Base-by-base conservation (phyloP, 176 grass and related monocot genomes). In the Oryza nivara region DNA sequence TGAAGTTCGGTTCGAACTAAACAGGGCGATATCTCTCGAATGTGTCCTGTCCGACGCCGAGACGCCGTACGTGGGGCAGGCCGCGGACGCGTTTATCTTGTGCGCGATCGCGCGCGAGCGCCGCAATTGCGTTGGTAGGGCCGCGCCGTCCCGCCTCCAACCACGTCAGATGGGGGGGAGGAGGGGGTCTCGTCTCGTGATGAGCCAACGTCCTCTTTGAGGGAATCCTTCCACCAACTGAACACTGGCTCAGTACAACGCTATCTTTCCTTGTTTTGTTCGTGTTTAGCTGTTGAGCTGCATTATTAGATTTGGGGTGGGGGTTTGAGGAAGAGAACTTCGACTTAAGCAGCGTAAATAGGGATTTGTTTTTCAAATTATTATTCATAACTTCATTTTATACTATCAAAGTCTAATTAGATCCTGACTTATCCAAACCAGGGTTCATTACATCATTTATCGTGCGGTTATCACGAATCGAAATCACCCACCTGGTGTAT, bases 161-260 rank as follows among this genome's bases (percentile, higher is more conserved):
- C 58, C 58, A 63, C n/a, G 9, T 23, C n/a, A 63, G 58, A 23
- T 63, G n/a, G 30, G 30, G 30, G 30, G 30, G 30, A 3, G 2
- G 30, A 3, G 56, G 51, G 9, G 54, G 54, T 61, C 40, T 44
- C 43, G 7, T 44, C 19, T 63, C n/a, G 9, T 63, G 58, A 11
- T 23, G 58, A 63, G n/a, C 58, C 52, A 56, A 20, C 56, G 56
- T 61, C 56, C n/a, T 58, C 73, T 75, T 75, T 13, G 48, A 58
- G 73, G 26, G 17, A 56, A 20, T 20, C 34, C 67, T 58, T 19
- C 28, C 17, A 14, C 72, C 40, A 38, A 38, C 36, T 38, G 36
- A 38, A 5, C 30, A 38, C 36, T 38, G 40, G 8, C 40, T 41
- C 38, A 68, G 19, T 1, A 9, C 17, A 56, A 56, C 52, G 52